These are phyloP conservation scores for Platanthera guangdongensis DNA, from an alignment of 106 monocot species.

Conservation along the genomic window DNA sequence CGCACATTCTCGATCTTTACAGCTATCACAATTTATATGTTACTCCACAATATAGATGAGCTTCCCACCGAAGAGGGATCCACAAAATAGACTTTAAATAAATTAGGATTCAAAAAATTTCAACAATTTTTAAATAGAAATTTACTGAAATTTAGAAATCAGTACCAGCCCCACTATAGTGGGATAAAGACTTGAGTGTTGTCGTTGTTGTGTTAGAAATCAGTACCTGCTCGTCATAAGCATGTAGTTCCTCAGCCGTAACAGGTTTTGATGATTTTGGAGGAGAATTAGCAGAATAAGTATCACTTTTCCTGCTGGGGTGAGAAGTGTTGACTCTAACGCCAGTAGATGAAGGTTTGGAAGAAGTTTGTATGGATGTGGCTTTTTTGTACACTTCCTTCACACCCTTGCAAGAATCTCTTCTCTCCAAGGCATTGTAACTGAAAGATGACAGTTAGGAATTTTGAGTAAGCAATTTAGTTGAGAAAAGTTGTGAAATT, in stretches of 20 bases:
- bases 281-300: slow-evolving; percentile 20
- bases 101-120: no score
- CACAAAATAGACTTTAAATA: no score
- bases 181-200: no score
- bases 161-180: slow-evolving; percentile 31
- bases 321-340: slow-evolving; percentile 42
- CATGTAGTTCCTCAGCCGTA: slow-evolving; percentile 26
- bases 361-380: slow-evolving; percentile 28
- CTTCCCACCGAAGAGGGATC: no score
- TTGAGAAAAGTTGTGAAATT: no score
- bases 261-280: slow-evolving; percentile 30
- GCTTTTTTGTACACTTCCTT: slow-evolving; percentile 61
- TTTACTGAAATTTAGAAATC: not conserved
- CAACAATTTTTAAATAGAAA: not conserved
- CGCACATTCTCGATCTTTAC: no score
- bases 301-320: slow-evolving; percentile 31
- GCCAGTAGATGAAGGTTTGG: slow-evolving; percentile 46
- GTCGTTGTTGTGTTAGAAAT: not conserved
- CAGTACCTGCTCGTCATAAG: slow-evolving; percentile 59
- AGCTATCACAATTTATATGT: no score
- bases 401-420: slow-evolving; percentile 77
- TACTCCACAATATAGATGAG: no score
- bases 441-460: slow-evolving; percentile 18
- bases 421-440: slow-evolving; percentile 84
- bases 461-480: no score